Base-by-base conservation (phyloP, 495 filamentous ascomycete species). In the Aspergillus bridgeri region DNA sequence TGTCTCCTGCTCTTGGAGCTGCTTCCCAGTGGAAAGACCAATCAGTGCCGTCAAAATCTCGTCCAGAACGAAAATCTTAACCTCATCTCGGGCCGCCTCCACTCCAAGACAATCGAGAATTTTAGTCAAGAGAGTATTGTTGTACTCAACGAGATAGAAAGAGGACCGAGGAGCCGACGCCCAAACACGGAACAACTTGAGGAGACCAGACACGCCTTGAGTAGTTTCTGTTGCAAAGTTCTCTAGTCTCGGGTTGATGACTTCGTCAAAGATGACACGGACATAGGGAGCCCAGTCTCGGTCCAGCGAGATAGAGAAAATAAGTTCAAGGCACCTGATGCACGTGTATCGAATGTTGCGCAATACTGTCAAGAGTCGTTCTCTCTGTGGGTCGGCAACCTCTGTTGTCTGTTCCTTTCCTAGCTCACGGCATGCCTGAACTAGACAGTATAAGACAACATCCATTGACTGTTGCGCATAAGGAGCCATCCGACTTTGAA, bases 161-260 rank as follows among this genome's bases (percentile, higher is more conserved):
- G 87, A 85, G 0, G 85, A 85, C 59, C 81, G 79, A 0, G 83
- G 75, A 6, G 88, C 78, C 50, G 79, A 79, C 6, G 89, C 84
- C 90, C 95, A 96, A 1, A 87, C 88, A 17, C 82, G 79, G 67
- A 98, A 86, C 20, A 99, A 74, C 53, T 85, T 86, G 62, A 96
- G 83, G 9, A 90, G 78, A 1, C 87, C 90, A 7, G 94, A 97
- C 18, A 96, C 77, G 38, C 89, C 86, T 62, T 98, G 93, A 0
- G 91, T 89, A 21, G 89, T 95, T 73, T 99, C 93, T 1, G 83
- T 78, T 1, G 93, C 83, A 51, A 99, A 84, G 59, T 88, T 90
- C 5, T 89, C 83, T 6, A 97, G 75, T 57, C 91, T 82, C 20
- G 87, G 88, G 59, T 83, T 83, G 47, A 98, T 78, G 18, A 94